These are phyloP conservation scores for Beta corolliflora DNA, from an alignment of 179 eudicot genomes.

Conservation along the genomic window DNA sequence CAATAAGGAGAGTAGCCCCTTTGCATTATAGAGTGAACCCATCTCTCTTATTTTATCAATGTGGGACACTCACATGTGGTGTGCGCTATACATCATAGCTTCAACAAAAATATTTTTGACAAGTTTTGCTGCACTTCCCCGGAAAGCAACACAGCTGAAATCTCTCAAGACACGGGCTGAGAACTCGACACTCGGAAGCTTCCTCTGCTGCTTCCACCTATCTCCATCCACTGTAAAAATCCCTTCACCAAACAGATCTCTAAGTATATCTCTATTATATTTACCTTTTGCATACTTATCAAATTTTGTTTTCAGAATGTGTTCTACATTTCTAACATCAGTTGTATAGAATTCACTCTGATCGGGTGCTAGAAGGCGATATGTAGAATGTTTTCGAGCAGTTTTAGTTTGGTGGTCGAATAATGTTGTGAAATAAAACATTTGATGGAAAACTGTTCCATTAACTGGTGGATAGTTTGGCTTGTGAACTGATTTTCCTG, in stretches of 20 bases:
- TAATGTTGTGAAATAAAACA: conserved; percentile 23
- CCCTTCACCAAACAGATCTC: conserved; percentile 59
- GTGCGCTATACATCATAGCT: no score
- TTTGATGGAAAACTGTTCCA: conserved; percentile 34
- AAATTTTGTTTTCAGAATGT: conserved; percentile 63
- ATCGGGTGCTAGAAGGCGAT: conserved; percentile 52
- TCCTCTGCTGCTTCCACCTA: conserved; percentile 68
- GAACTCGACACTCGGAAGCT: conserved; percentile 66
- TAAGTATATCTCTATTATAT: conserved; percentile 12
- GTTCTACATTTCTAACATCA: conserved; percentile 57
- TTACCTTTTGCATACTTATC: conserved; percentile 54
- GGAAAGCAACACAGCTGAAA: no score
- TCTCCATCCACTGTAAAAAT: conserved; percentile 66
- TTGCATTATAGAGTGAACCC: no score
- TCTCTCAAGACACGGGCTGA: conserved; percentile 63
- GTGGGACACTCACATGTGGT: no score
- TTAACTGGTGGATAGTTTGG: conserved; percentile 29
- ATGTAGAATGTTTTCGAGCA: conserved; percentile 51
- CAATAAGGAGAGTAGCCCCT: no score
- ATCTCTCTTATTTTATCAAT: no score
- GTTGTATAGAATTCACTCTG: conserved; percentile 57
- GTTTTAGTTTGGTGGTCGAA: conserved; percentile 37
- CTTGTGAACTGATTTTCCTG: no score
- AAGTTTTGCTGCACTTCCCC: no score
- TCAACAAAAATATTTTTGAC: no score